Percentiles rank a stretch among this genome's conserved stretches.
Evolutionary conservation across 2,329 filamentous ascomycete species (phyloP).

Genomic region (Penicillium griseofulvum): DNA sequence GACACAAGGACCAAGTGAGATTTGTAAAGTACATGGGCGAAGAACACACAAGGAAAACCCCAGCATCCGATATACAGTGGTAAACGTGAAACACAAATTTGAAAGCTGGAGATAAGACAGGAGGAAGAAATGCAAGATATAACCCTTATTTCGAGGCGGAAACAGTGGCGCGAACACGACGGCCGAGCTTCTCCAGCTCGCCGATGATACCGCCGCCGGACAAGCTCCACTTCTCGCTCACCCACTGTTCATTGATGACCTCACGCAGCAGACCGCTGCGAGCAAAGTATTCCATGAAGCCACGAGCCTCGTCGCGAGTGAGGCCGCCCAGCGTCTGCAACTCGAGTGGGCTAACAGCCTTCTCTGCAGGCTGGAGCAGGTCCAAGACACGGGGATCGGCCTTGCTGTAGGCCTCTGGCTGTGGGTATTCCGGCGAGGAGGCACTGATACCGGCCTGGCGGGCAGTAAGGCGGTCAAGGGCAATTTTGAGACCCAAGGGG

Average conservation of each 20-base stretch:
- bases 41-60: slow-evolving; percentile 21
- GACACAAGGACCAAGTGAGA: slow-evolving; percentile 21
- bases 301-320: slow-evolving; percentile 69
- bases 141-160: slow-evolving; percentile 10
- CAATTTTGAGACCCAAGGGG: slow-evolving; percentile 66
- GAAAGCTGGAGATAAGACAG: slow-evolving; percentile 4
- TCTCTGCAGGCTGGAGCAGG: slow-evolving; percentile 34
- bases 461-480: slow-evolving; percentile 54
- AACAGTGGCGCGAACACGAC: slow-evolving; percentile 16
- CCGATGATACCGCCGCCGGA: slow-evolving; percentile 78
- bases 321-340: slow-evolving; percentile 63
- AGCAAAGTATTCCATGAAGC: slow-evolving; percentile 91
- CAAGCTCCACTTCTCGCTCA: slow-evolving; percentile 80
- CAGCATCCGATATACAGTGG: slow-evolving; percentile 26
- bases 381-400: slow-evolving; percentile 55
- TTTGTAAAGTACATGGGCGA: slow-evolving; percentile 34
- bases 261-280: slow-evolving; percentile 75
- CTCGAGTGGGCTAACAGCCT: slow-evolving; percentile 38
- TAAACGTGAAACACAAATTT: slow-evolving; percentile 8
- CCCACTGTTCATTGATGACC: slow-evolving; percentile 65
- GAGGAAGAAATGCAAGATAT: slow-evolving; percentile 13
- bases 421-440: slow-evolving; percentile 43
- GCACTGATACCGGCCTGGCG: slow-evolving; percentile 39
- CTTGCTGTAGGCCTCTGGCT: slow-evolving; percentile 52
- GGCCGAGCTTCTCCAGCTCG: slow-evolving; percentile 71